Base-by-base conservation (phyloP, 352 stramenopile species). In the Phytophthora citricola region DNA sequence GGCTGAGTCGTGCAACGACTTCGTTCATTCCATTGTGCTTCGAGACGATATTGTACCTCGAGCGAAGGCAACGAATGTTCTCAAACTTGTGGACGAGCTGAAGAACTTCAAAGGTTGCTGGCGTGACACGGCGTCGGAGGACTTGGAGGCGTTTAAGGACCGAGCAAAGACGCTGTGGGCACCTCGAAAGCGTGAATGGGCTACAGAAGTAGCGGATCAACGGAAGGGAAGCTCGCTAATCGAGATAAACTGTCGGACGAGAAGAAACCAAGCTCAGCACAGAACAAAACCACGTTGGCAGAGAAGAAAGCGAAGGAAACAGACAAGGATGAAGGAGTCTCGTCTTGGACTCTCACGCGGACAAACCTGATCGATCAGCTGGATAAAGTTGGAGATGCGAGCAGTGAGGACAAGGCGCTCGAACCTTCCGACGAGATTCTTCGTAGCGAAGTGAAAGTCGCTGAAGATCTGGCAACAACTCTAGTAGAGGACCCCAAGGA, bases 1-100 rank as follows among this genome's bases (percentile, higher is more conserved):
- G n/a, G 86, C 88, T 1, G 85, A 93, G 51, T 88, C 82, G 4
- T 96, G 86, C 43, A 69, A 77, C 20, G 65, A 79, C 40, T 96
- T 93, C 50, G 88, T 96, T 20, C 81, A 93, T 54, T 96, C 88
- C 27, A 83, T 94, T 43, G 85, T 96, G 24, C 73, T 96, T 26
- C 86, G 88, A 29, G 88, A 96, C 66, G 88, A 96, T 45, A 89
- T 94, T 63, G 88, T 96, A 1, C 88, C 88, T 26, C 85, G 87
- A 39, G 83, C 87, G 3, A 95, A 94, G 59, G 87, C 87, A 20
- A 86, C 87, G 7, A 95, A 95, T 52, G 89, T 94, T 56, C 49
- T 93, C 10, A 91, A 89, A 36, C 79, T 95, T 9, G 73, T 93
- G 11, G 56, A 77, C 7, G 83, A 93, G 44, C 66, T 95, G 32